Evolutionary conservation across 1,284 basidiomycete species (phyloP).

Genomic region (Puccinia coronata): DNA sequence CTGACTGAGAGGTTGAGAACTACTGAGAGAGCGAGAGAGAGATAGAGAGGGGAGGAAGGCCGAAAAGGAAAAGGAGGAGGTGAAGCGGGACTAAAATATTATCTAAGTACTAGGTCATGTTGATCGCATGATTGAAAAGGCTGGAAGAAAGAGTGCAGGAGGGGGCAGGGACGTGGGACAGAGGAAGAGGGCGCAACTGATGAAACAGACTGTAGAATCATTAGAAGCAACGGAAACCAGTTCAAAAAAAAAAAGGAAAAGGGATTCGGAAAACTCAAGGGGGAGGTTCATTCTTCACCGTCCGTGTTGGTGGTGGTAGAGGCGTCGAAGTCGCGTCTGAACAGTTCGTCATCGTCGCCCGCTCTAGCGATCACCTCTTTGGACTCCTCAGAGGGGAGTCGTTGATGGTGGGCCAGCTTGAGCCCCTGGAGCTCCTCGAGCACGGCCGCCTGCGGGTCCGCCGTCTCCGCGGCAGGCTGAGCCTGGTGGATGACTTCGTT

Average conservation of each 20-base stretch:
- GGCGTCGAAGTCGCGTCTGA: constrained; percentile 8
- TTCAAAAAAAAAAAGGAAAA: neutral
- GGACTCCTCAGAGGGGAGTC: neutral
- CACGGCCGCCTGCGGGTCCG: neutral
- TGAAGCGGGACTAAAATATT: too few species aligned
- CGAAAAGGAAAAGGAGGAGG: too few species aligned
- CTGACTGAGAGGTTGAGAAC: too few species aligned
- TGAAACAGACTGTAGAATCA: too few species aligned
- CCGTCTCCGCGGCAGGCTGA: neutral
- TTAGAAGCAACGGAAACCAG: too few species aligned
- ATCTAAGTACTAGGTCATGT: too few species aligned
- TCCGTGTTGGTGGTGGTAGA: constrained; percentile 19
- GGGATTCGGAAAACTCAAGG: neutral
- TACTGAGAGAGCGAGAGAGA: too few species aligned
- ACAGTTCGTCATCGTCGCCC: neutral
- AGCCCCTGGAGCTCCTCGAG: constrained; percentile 5
- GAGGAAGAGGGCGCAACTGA: too few species aligned
- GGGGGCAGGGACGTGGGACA: too few species aligned
- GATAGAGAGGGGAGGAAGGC: too few species aligned
- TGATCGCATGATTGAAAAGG: neutral
- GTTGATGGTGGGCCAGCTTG: neutral
- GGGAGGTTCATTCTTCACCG: constrained; percentile 15
- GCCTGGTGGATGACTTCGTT: neutral
- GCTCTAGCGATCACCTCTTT: neutral
- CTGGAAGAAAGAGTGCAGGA: neutral